Base-by-base conservation (phyloP, 2,329 filamentous ascomycete species). In the Dothistroma septosporum region DNA sequence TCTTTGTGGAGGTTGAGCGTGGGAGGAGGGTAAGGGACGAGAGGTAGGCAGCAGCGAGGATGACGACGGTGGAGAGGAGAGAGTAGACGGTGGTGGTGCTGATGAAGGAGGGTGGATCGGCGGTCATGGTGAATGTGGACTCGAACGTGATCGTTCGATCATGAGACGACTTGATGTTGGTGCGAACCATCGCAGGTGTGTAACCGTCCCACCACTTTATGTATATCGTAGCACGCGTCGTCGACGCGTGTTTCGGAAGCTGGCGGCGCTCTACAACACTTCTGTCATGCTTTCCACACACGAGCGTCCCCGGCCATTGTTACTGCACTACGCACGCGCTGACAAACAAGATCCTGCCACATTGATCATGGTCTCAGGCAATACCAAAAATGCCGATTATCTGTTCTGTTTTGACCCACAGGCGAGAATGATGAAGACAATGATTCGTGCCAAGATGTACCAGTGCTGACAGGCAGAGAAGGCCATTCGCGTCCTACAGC, bases 41-140 rank as follows among this genome's bases (percentile, higher is more conserved):
- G 32, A 76, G 31, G 70, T 83, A 83, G 53, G 84, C 83, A 57
- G 78, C 73, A 24, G 77, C 77, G 68, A 86, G 81, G 52, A 86
- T 78, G 2, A 77, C 77, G 53, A 85, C 76, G 24, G 82, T 79
- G 48, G 81, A 78, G 49, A 79, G 74, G 61, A 87, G 78, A 59
- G 83, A 85, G 62, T 83, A 73, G 47, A 83, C 66, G 6, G 84
- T 87, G 6, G 81, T 80, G 48, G 74, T 72, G 69, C 79, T 78
- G 68, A 81, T 77, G 56, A 73, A 55, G 9, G 64, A 55, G 28
- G 65, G 63, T 3, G 58, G 22, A 31, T 55, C 60, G 7, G 44
- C 22, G 53, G 50, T 28, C 49, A 53, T 53, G 1, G 28, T 35
- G 41, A 19, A 19, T 44, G n/a, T 4, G 41, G 8, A 7, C 16